Base-by-base conservation (phyloP, 2,329 filamentous ascomycete genomes). In the Peltaster fructicola region DNA sequence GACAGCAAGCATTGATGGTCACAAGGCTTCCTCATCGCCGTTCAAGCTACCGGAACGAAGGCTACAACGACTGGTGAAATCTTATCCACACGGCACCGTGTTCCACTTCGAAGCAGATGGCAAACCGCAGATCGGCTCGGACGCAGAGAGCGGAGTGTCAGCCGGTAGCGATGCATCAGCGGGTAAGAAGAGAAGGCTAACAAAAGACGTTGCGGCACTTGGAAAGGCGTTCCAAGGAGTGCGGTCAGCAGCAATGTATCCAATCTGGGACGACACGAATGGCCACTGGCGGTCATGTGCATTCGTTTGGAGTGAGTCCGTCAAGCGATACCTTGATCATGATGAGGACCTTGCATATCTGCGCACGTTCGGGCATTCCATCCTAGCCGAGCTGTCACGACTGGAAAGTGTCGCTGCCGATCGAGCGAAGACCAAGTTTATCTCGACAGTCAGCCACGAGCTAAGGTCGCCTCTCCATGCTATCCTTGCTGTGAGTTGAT, bases 391-490 rank as follows among this genome's bases (percentile, higher is more conserved):
- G 29, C 30, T 56, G n/a, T 36, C 43, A 10, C 36, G 51, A 6
- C 37, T 56, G 6, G 45, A 48, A 10, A 50, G 45, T 4, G 25
- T 52, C 3, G 46, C 46, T 6, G 42, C 51, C 4, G 55, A 61
- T 14, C 50, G 53, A 30, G 52, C 57, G 9, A 65, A 66, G 29
- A 51, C 52, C 1, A 58, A 59, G 4, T 60, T 66, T 20, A 54
- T 66, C 7, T 54, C 55, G 1, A 59, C 55, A 0, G 54, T 65
- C 8, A 56, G 50, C 15, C 62, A 66, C 34, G 63, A 66, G 31
- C 44, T 65, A 7, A 7, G 22, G 5, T 24, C 22, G 6, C 22
- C 22, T 5, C 5, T 24, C 4, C 22, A 24, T 16, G 22, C n/a
- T 6, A 17, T 24, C 9, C 22, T 24, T 9, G 22, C 22, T n/a